Evolutionary conservation across 495 filamentous ascomycete species (phyloP), one percentile per base, ranked within the genome.

Genomic region (Echria macrotheca): DNA sequence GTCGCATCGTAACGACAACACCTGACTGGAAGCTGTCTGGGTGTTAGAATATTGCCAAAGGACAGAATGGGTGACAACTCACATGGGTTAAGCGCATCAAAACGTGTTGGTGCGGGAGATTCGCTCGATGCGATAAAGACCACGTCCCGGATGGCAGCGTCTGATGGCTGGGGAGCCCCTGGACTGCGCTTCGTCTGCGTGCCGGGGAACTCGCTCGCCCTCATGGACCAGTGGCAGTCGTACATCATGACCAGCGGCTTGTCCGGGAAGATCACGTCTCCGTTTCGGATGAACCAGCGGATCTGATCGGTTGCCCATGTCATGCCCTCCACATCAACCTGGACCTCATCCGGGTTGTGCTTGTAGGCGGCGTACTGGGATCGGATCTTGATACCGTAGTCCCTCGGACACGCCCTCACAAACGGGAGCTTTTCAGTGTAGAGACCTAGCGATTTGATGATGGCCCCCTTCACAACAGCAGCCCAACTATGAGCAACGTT

Each of bases 121-220:
- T 41, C 33, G 7, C 38, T 18, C 12, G 50, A 59, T 9, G 56
- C 56, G 12, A 62, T 24, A 24, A 62, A 55, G 0, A 62, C 44
- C 14, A 62, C 51, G 5, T 62, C 59, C 26, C n/a, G n/a, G n/a
- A n/a, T n/a, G n/a, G n/a, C n/a, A n/a, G n/a, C n/a, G n/a, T n/a
- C n/a, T n/a, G n/a, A n/a, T n/a, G n/a, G n/a, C n/a, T n/a, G n/a
- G n/a, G n/a, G n/a, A n/a, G n/a, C n/a, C n/a, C n/a, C n/a, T n/a
- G n/a, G n/a, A n/a, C n/a, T n/a, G n/a, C n/a, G n/a, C 4, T 55
- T 59, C 15, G 49, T 53, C 0, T 44, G 54, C 11, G 24, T 40
- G 3, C 37, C 24, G 1, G 50, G 58, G n/a, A 24, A 71, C 53
- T 93, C 95, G 71, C 64, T 73, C 44, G 86, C 91, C 57, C 87